Evolutionary conservation across 164 flowering plant species (phyloP).

Genomic region (Aristolochia californica): DNA sequence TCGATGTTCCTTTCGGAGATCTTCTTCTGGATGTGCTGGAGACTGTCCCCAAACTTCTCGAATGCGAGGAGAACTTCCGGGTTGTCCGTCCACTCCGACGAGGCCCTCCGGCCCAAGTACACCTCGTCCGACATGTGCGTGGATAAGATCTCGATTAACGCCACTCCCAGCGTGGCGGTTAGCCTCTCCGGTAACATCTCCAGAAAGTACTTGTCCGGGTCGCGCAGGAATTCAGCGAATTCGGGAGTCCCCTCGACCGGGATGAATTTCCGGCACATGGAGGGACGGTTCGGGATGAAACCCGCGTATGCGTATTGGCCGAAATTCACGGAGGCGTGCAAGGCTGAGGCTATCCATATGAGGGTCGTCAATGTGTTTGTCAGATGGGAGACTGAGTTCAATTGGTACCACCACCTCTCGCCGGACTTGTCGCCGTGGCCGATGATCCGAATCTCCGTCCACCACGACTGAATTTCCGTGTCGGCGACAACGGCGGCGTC

Average conservation of each 20-base stretch:
- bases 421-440: constrained; percentile 55
- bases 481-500: constrained; percentile 28
- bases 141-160: constrained; percentile 32
- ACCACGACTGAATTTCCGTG: constrained; percentile 53
- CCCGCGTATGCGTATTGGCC: constrained; percentile 59
- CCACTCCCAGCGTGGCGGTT: constrained; percentile 12
- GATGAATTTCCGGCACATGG: constrained; percentile 31
- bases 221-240: no score
- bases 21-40: constrained; percentile 24
- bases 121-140: constrained; percentile 44
- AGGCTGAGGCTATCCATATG: constrained; percentile 61
- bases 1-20: constrained; percentile 34
- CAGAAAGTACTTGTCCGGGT: constrained; percentile 43
- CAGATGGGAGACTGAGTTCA: constrained; percentile 24
- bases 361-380: constrained; percentile 38
- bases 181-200: constrained; percentile 28
- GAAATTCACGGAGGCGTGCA: constrained; percentile 54
- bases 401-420: constrained; percentile 39
- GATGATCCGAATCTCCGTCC: constrained; percentile 43
- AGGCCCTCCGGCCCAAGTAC: constrained; percentile 42
- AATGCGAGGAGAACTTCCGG: no score
- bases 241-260: constrained; percentile 41
- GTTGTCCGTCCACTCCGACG: constrained; percentile 34
- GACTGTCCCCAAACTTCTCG: no score
- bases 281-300: constrained; percentile 47